phyloP scores from a whole-genome alignment of 345 rosid genomes.

The Hibiscus syriacus region DNA sequence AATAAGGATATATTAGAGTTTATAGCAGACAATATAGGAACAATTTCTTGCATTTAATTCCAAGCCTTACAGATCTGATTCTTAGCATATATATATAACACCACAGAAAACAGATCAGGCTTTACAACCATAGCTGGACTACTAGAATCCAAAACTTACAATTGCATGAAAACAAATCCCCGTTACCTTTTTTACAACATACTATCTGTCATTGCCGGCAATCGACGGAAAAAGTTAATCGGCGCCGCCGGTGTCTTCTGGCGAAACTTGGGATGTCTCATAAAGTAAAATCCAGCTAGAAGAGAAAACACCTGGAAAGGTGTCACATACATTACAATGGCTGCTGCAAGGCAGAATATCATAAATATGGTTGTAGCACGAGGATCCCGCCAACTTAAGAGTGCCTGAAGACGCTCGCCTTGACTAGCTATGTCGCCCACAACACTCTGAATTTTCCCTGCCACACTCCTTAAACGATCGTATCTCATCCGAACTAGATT shows the following conservation, averaged over 20 bases:
- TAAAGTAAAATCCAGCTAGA: conserved; percentile 43
- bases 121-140: no score
- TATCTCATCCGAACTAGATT: conserved; percentile 57
- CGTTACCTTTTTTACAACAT: conserved; percentile 43
- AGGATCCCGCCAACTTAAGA: conserved; percentile 91
- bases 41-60: not conserved
- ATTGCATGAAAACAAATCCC: conserved; percentile 7
- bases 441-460: conserved; percentile 75
- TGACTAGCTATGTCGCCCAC: conserved; percentile 93
- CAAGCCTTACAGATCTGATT: not conserved
- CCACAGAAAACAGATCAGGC: conserved; percentile 7
- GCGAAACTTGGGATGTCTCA: conserved; percentile 90
- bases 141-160: conserved; percentile 9
- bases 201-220: conserved; percentile 79
- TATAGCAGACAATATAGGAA: no score
- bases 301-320: conserved; percentile 76
- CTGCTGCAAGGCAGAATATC: conserved; percentile 56
- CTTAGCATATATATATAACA: not conserved
- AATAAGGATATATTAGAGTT: no score
- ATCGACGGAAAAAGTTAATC: conserved; percentile 69
- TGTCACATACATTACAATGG: conserved; percentile 56
- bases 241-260: conserved; percentile 59
- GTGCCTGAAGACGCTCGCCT: conserved; percentile 74
- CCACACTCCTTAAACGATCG: conserved; percentile 74
- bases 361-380: conserved; percentile 73